phyloP scores from a whole-genome alignment of 1,284 basidiomycete species.

The Ustilago esculenta region DNA sequence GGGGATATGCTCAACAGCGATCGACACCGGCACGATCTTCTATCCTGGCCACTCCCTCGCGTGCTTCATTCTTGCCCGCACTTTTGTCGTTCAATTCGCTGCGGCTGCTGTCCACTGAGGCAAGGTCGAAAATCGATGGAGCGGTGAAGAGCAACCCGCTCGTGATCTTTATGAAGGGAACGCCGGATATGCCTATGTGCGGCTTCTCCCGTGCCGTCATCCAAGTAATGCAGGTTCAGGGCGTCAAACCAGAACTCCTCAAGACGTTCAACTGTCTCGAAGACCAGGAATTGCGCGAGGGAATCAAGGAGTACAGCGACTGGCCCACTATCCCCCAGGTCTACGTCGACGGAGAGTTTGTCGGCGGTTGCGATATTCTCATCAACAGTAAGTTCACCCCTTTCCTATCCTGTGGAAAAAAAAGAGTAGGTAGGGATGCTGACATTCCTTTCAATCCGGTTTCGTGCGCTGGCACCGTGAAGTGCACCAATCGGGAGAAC shows the following conservation, averaged over 20 bases:
- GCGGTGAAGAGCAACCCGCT: slow-evolving; percentile 76
- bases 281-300: slow-evolving; percentile 81
- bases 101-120: slow-evolving; percentile 69
- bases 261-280: slow-evolving; percentile 85
- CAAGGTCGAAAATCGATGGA: slow-evolving; percentile 70
- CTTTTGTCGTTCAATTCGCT: not conserved
- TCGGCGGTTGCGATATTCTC: slow-evolving; percentile 96
- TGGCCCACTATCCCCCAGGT: slow-evolving; percentile 99
- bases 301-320: slow-evolving; percentile 93
- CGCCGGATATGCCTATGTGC: slow-evolving; percentile 77
- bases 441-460: too few relatives aligned
- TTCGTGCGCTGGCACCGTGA: too few relatives aligned
- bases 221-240: slow-evolving; percentile 88
- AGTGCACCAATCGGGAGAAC: slow-evolving; percentile 93
- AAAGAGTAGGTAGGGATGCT: not conserved
- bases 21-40: not conserved
- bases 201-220: slow-evolving; percentile 93
- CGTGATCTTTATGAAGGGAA: slow-evolving; percentile 94
- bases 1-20: slow-evolving; percentile 1
- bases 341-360: slow-evolving; percentile 92
- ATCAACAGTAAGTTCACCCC: slow-evolving; percentile 81
- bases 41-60: not conserved
- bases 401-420: not conserved
- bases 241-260: slow-evolving; percentile 72
- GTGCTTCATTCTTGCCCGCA: not conserved